phyloP scores from a whole-genome alignment of 805 yeast genomes.

The Sungouiozyma intestinalis region DNA sequence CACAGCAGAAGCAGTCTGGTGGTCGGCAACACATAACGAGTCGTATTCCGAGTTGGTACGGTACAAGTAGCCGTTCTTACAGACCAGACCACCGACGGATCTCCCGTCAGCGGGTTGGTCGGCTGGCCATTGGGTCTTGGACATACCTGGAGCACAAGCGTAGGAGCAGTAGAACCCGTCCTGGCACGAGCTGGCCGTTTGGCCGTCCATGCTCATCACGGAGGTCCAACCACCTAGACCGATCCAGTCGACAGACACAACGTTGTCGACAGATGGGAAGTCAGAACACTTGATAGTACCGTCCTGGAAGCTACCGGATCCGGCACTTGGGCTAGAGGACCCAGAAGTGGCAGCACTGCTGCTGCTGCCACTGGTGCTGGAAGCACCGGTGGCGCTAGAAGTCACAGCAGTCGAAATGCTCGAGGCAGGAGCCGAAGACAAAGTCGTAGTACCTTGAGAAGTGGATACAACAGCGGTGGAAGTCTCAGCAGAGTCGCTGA shows the following conservation, averaged over 20 bases:
- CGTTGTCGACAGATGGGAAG: conserved; percentile 66
- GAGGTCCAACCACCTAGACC: conserved; percentile 39
- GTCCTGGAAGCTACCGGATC: conserved; percentile 49
- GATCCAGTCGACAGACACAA: conserved; percentile 46
- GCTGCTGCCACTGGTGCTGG: conserved; percentile 18
- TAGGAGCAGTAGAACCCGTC: conserved; percentile 68
- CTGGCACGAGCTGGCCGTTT: conserved; percentile 47
- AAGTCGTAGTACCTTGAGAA: conserved; percentile 2
- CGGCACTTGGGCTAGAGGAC: conserved; percentile 32
- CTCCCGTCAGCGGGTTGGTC: conserved; percentile 58
- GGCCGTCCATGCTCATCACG: conserved; percentile 55
- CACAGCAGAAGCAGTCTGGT: conserved; percentile 41
- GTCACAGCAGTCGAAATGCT: conserved; percentile 6
- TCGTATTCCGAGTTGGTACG: conserved; percentile 38
- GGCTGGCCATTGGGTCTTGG: conserved; percentile 72
- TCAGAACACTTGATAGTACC: conserved; percentile 55
- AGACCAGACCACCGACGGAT: conserved; percentile 61
- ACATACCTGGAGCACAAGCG: conserved; percentile 72
- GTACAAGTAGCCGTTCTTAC: conserved; percentile 55
- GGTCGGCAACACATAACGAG: conserved; percentile 58
- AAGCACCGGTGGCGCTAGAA: conserved; percentile 10
- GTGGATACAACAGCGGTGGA: conserved; percentile 17
- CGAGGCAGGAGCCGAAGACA: conserved; percentile 4
- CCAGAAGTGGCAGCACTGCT: conserved; percentile 23
- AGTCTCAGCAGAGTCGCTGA: conserved; percentile 11